Conservation (phyloP, 495 filamentous ascomycete species). For the Parathielavia appendiculata region DNA sequence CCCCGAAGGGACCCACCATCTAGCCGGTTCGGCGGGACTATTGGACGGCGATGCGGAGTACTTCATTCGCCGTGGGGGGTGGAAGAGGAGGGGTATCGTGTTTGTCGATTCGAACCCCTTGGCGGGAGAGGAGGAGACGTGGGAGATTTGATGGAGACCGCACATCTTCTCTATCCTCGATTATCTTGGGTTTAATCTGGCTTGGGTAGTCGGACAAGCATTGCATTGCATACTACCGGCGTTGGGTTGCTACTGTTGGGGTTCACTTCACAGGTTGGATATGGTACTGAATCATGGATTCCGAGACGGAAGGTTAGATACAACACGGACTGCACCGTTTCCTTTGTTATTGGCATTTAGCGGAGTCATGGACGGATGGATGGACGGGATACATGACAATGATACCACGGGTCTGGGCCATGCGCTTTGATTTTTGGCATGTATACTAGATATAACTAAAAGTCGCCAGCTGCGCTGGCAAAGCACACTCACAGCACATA, state of each 20-base stretch:
- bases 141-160: constrained; percentile 27
- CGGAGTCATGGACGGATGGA: constrained; percentile 2
- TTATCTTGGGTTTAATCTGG: neutral
- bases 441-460: neutral
- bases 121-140: constrained; percentile 28
- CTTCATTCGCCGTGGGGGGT: constrained; percentile 43
- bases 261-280: neutral
- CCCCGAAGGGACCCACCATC: neutral
- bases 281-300: neutral
- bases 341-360: constrained; percentile 5
- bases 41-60: constrained; percentile 31
- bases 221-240: no score
- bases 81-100: constrained; percentile 48
- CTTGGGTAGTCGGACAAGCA: no score
- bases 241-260: no score
- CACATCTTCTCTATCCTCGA: neutral
- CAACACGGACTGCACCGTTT: neutral
- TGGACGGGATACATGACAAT: neutral
- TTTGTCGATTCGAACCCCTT: constrained; percentile 32
- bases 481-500: neutral
- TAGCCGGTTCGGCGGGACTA: constrained; percentile 9
- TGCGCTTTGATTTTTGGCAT: neutral
- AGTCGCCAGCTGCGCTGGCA: neutral
- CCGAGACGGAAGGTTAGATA: neutral
- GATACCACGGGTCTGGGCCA: constrained; percentile 7